These are phyloP conservation scores for Lactarius indigo DNA, from an alignment of 768 basidiomycete species.

Conservation along the genomic window DNA sequence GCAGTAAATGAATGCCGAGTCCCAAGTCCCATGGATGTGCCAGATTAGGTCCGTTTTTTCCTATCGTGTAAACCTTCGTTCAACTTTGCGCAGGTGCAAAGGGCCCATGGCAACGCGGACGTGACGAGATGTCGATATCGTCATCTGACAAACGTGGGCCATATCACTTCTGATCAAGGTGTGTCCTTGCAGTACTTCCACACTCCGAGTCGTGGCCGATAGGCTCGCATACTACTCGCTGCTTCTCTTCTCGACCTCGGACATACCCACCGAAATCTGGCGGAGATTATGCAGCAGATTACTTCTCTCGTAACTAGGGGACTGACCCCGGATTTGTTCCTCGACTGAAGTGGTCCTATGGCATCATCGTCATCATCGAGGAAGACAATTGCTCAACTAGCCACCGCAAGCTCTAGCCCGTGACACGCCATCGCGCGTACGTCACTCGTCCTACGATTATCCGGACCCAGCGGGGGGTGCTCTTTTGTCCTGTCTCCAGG, in stretches of 20 bases:
- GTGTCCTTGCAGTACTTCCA: neutral
- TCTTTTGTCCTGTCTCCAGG: neutral
- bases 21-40: neutral
- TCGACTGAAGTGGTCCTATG: neutral
- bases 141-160: neutral
- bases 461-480: neutral
- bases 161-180: neutral
- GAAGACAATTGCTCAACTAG: neutral
- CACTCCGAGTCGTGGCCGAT: neutral
- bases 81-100: neutral
- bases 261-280: neutral
- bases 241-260: neutral
- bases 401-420: neutral
- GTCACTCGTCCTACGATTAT: neutral
- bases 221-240: neutral
- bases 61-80: neutral
- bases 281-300: neutral
- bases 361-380: neutral
- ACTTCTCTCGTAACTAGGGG: neutral
- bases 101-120: neutral
- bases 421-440: neutral
- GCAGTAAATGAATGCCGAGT: neutral
- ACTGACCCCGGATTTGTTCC: neutral
- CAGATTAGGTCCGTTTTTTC: neutral
- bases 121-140: neutral